Evolutionary conservation across 208 protist genomes (phyloP).

Genomic region (Acanthamoeba quina): DNA sequence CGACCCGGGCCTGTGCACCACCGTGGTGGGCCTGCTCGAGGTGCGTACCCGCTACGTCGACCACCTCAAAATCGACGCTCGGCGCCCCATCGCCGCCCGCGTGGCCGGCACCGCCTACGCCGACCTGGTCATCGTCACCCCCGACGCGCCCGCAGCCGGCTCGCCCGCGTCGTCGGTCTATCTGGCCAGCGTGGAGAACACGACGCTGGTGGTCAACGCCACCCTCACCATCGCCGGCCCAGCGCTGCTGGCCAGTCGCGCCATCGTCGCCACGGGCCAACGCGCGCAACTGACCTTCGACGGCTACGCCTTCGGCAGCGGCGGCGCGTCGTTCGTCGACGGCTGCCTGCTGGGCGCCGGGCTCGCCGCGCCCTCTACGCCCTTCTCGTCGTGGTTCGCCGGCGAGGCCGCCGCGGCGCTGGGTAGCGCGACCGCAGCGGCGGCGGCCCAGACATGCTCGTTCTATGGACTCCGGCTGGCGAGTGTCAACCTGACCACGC

Average conservation of each 20-base stretch:
- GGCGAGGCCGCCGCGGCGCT: not conserved
- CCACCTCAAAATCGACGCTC: slow-evolving; percentile 22
- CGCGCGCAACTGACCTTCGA: not conserved
- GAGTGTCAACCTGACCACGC: slow-evolving; percentile 26
- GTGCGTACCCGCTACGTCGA: not conserved
- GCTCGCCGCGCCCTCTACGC: not conserved
- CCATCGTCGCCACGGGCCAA: slow-evolving; percentile 1
- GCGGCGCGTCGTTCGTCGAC: slow-evolving; percentile 10
- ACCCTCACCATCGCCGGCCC: not conserved
- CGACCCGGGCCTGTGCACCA: not conserved
- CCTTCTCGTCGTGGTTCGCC: slow-evolving; percentile 19
- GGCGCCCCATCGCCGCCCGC: not conserved
- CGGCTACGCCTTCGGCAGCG: not conserved
- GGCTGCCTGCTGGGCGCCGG: slow-evolving; percentile 29
- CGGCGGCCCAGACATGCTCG: not conserved
- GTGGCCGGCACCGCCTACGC: not conserved
- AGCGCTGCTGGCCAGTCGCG: slow-evolving; percentile 20
- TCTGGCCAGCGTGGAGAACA: slow-evolving; percentile 31
- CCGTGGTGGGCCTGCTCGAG: slow-evolving; percentile 7
- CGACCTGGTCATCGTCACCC: slow-evolving; percentile 15
- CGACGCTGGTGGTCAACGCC: slow-evolving; percentile 23
- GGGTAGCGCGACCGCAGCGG: not conserved
- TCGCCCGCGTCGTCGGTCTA: not conserved
- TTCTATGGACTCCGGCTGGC: not conserved
- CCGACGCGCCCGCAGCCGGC: not conserved